phyloP scores from a whole-genome alignment of 2,329 filamentous ascomycete genomes.

The Lachnellula subtilissima region DNA sequence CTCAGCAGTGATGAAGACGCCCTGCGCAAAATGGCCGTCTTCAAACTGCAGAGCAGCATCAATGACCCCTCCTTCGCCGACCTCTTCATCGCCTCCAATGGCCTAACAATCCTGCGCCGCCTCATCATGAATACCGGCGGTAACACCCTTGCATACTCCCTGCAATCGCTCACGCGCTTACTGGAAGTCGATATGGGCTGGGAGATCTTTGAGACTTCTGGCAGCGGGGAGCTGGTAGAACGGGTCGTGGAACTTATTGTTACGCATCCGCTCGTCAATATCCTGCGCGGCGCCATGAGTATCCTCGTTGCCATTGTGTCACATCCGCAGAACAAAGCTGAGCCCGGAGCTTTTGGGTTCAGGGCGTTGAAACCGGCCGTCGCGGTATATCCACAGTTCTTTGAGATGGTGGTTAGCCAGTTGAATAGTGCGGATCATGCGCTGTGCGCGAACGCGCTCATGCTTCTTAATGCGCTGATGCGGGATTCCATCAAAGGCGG shows the following conservation, averaged over 20 bases:
- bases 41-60: conserved; percentile 93
- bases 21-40: conserved; percentile 95
- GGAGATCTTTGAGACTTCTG: conserved; percentile 70
- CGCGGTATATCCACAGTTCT: conserved; percentile 85
- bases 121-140: conserved; percentile 81
- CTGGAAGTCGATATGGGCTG: conserved; percentile 97
- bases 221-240: conserved; percentile 62
- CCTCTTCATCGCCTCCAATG: conserved; percentile 87
- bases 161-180: conserved; percentile 81
- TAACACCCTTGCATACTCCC: conserved; percentile 91
- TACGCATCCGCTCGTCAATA: conserved; percentile 93
- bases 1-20: conserved; percentile 75
- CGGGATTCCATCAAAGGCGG: conserved; percentile 61
- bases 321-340: conserved; percentile 61
- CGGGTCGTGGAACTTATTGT: conserved; percentile 88
- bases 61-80: conserved; percentile 96
- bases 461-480: conserved; percentile 93
- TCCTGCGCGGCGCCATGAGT: conserved; percentile 92
- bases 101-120: conserved; percentile 73
- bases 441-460: conserved; percentile 89
- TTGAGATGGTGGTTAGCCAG: conserved; percentile 88
- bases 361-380: conserved; percentile 88
- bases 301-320: conserved; percentile 91
- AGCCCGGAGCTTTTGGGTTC: conserved; percentile 72
- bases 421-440: conserved; percentile 92